phyloP scores from a whole-genome alignment of 495 filamentous ascomycete genomes.

The Tuber magnatum region DNA sequence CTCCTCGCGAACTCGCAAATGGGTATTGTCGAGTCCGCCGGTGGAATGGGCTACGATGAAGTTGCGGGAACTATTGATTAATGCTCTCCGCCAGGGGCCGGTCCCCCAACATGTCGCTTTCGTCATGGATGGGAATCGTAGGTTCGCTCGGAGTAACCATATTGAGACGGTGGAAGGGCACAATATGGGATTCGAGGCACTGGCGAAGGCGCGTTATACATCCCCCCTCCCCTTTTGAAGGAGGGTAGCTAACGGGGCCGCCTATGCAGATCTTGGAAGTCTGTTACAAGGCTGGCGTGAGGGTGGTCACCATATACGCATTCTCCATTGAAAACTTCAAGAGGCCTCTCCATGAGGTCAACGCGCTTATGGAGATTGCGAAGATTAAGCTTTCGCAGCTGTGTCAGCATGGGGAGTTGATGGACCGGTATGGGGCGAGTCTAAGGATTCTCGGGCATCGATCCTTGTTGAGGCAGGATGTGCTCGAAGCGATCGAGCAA shows the following conservation, averaged over 20 bases:
- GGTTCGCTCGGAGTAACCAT: constrained; percentile 78
- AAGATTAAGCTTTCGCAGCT: constrained; percentile 88
- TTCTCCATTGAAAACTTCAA: constrained; percentile 99
- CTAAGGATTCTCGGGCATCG: constrained; percentile 76
- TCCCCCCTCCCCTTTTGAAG: not conserved
- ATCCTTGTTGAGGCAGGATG: constrained; percentile 73
- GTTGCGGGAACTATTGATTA: constrained; percentile 73
- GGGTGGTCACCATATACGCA: constrained; percentile 93
- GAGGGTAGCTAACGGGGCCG: not conserved
- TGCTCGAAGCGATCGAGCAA: constrained; percentile 75
- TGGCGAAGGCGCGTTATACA: constrained; percentile 58
- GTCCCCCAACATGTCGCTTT: constrained; percentile 93
- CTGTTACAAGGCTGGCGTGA: constrained; percentile 91
- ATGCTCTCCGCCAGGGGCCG: constrained; percentile 78
- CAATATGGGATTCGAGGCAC: constrained; percentile 87
- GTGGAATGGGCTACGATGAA: constrained; percentile 70
- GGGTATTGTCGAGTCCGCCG: constrained; percentile 82
- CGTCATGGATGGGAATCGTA: constrained; percentile 95
- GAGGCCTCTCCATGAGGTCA: constrained; percentile 93
- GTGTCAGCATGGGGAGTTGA: constrained; percentile 81
- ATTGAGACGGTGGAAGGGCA: constrained; percentile 98
- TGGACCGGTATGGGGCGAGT: constrained; percentile 85
- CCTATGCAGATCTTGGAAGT: constrained; percentile 74
- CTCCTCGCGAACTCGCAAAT: constrained; percentile 53
- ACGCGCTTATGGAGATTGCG: constrained; percentile 95